Conservation (phyloP, 179 eudicot genomes). For the Heliamphora pulchella region DNA sequence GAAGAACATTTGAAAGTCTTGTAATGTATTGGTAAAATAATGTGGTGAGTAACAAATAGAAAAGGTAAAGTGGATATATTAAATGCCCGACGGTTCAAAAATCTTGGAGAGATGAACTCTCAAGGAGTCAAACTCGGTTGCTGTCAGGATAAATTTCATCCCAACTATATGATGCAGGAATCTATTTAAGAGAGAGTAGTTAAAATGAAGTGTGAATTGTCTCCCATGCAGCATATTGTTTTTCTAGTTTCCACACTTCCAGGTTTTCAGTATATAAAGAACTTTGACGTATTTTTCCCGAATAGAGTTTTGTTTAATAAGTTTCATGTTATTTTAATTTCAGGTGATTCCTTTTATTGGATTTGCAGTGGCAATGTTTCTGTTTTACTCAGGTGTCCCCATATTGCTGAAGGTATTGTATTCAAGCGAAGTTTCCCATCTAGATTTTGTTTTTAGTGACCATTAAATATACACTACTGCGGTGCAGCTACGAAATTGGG, state of each 20-base stretch:
- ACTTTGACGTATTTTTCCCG: not conserved
- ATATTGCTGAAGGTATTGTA: slow-evolving; percentile 58
- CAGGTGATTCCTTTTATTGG: slow-evolving; percentile 73
- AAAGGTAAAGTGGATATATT: not conserved
- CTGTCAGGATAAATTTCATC: not conserved
- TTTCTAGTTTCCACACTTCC: not conserved
- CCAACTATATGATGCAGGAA: not conserved
- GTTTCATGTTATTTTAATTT: slow-evolving; percentile 4
- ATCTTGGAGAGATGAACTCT: not conserved
- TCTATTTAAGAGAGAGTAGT: not conserved
- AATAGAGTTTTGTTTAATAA: not conserved
- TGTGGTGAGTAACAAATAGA: not conserved
- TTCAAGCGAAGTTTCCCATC: not conserved
- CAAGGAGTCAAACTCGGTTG: not conserved
- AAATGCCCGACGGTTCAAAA: not conserved
- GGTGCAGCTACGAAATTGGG: not conserved
- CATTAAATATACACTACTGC: not conserved
- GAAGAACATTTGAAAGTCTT: not conserved
- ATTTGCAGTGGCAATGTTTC: slow-evolving; percentile 71
- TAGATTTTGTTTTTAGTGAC: not conserved
- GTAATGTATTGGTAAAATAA: not conserved
- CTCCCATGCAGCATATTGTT: not conserved
- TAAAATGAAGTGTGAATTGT: not conserved
- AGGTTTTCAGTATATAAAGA: not conserved
- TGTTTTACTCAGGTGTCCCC: slow-evolving; percentile 77